These are phyloP conservation scores for Daldinia vernicosa DNA, from an alignment of 495 filamentous ascomycete genomes.

Conservation along the genomic window DNA sequence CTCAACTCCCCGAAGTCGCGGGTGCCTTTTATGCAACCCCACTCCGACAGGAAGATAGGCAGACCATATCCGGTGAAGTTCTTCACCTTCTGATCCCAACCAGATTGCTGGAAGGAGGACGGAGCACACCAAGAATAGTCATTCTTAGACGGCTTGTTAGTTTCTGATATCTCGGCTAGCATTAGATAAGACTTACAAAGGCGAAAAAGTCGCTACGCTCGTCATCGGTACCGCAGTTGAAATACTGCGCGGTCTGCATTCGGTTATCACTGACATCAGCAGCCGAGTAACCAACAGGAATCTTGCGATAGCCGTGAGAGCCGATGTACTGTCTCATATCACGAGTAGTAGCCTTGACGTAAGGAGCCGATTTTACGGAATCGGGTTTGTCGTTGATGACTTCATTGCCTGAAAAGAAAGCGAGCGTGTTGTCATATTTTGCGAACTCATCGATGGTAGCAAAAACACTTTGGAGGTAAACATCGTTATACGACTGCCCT, in stretches of 20 bases:
- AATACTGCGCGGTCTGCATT: slow-evolving; percentile 86
- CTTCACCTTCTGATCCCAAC: slow-evolving; percentile 92
- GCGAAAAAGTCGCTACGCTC: slow-evolving; percentile 94
- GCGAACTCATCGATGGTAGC: slow-evolving; percentile 89
- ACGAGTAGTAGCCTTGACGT: slow-evolving; percentile 92
- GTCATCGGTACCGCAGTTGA: slow-evolving; percentile 92
- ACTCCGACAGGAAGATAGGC: slow-evolving; percentile 95
- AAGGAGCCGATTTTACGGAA: slow-evolving; percentile 79
- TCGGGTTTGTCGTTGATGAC: slow-evolving; percentile 83
- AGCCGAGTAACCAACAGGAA: slow-evolving; percentile 95
- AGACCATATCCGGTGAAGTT: slow-evolving; percentile 90
- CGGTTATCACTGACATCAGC: slow-evolving; percentile 87
- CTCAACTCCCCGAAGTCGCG: slow-evolving; percentile 84
- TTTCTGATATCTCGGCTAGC: background rate
- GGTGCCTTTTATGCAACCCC: slow-evolving; percentile 81
- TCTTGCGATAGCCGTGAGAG: slow-evolving; percentile 73
- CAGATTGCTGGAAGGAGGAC: slow-evolving; percentile 76
- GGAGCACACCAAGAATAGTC: slow-evolving; percentile 96
- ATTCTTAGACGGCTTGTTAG: slow-evolving; percentile 60
- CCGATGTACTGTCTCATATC: slow-evolving; percentile 90
- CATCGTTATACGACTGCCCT: slow-evolving; percentile 82
- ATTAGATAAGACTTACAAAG: slow-evolving; percentile 60
- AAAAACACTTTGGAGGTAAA: slow-evolving; percentile 92
- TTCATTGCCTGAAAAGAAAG: slow-evolving; percentile 98
- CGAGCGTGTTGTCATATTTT: slow-evolving; percentile 87